Evolutionary conservation across 768 basidiomycete species (phyloP), one percentile per base, ranked within the genome.

Genomic region (Gymnopilus junonius): DNA sequence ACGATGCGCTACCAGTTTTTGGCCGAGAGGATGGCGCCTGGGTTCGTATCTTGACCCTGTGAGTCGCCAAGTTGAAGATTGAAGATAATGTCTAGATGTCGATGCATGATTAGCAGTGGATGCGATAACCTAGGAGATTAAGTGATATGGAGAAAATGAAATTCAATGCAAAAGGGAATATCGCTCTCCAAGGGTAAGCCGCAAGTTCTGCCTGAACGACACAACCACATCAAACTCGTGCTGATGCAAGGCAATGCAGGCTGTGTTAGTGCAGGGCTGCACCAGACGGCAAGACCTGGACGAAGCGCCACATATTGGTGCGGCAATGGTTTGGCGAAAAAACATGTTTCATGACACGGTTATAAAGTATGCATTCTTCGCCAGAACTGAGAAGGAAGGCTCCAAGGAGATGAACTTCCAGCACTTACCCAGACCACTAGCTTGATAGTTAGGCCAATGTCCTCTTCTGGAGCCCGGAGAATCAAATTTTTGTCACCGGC

Each of bases 401-500:
- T n/a, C 48, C 31, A 17, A 34, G 55, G 14, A 40, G 23, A 29
- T 21, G 21, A 11, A 48, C 45, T 48, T 12, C 25, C 62, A 58
- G 59, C 60, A 75, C 80, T 80, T 74, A 92, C 91, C 75, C 87
- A 79, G 54, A 80, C 75, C 12, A 82, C 81, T 35, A 92, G 77
- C 68, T 83, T 87, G 34, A 83, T 80, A 27, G 90, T 85, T 8
- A 87, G 70, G 25, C 79, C 69, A 32, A 92, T 74, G 62, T 93
- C 92, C 58, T 91, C 88, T 65, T 88, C 87, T 11, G 78, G 79
- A 1, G 89, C 85, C 45, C 88, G 82, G 17, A 93, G 76, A 59
- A 93, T 79, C 29, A 93, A 75, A 71, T 91, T 81, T 65, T 83
- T 87, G 67, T 87, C 78, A 1, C 85, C 85, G 3, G 89, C 81